Evolutionary conservation across 2,329 filamentous ascomycete species (phyloP).

Genomic region (Albophoma yamanashiensis): DNA sequence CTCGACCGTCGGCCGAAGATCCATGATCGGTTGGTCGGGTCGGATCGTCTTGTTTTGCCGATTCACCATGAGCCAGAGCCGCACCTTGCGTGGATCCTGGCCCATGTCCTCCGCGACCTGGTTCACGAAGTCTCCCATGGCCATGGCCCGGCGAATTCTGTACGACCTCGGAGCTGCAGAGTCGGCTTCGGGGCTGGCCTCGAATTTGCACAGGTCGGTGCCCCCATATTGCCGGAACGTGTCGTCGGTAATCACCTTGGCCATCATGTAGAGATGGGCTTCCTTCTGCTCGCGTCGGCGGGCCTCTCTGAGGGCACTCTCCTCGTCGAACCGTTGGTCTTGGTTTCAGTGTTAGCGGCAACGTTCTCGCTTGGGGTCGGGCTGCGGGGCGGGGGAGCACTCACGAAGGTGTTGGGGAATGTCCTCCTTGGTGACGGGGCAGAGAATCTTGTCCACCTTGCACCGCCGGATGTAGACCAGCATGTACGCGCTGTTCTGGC

Average conservation of each 20-base stretch:
- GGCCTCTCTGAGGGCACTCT: constrained; percentile 64
- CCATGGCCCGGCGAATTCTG: constrained; percentile 63
- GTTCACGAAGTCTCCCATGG: constrained; percentile 62
- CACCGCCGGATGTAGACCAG: constrained; percentile 91
- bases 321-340: constrained; percentile 71
- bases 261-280: constrained; percentile 81
- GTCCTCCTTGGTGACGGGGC: constrained; percentile 63
- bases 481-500: constrained; percentile 90
- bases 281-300: constrained; percentile 84
- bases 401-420: constrained; percentile 73
- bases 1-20: constrained; percentile 65
- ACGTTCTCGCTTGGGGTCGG: no score
- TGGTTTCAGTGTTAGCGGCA: constrained; percentile 7
- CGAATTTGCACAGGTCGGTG: constrained; percentile 69
- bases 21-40: constrained; percentile 77
- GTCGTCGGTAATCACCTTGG: constrained; percentile 70
- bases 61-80: constrained; percentile 97
- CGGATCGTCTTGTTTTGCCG: constrained; percentile 94
- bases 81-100: constrained; percentile 57
- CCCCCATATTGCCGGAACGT: constrained; percentile 74
- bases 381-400: constrained; percentile 13
- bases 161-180: constrained; percentile 62
- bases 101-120: constrained; percentile 61
- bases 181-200: constrained; percentile 52
- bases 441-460: constrained; percentile 71